Evolutionary conservation across 106 monocot species (phyloP).

Genomic region (Hemerocallis citrina): DNA sequence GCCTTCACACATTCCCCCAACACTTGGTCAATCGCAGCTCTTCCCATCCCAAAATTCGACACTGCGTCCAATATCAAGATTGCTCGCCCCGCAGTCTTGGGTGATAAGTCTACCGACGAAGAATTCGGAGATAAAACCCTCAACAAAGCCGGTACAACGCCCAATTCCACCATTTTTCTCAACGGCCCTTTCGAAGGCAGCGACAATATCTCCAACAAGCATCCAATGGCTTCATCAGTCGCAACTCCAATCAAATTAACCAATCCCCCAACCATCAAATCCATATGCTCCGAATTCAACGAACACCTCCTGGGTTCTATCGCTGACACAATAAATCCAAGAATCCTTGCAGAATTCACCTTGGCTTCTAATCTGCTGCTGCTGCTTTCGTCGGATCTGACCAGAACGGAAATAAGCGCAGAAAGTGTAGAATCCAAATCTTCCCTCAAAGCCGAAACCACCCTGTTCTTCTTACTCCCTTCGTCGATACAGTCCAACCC

Average conservation of each 20-base stretch:
- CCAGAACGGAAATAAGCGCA: background rate
- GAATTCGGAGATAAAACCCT: background rate
- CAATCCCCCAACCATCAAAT: background rate
- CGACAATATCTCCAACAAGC: conserved; percentile 18
- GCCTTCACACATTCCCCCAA: background rate
- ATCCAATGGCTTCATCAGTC: too few species aligned
- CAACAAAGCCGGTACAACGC: conserved; percentile 13
- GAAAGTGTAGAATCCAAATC: background rate
- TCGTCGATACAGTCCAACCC: background rate
- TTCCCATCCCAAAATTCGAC: conserved; percentile 35
- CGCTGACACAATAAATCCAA: conserved; percentile 3
- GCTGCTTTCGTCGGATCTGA: too few species aligned
- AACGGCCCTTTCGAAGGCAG: conserved; percentile 2
- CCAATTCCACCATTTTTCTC: conserved; percentile 34
- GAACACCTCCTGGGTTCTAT: background rate
- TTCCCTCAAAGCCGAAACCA: conserved; percentile 5
- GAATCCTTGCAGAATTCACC: conserved; percentile 12
- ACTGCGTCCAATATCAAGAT: conserved; percentile 37
- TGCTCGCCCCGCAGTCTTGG: conserved; percentile 25
- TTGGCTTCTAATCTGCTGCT: background rate
- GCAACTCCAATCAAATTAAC: background rate
- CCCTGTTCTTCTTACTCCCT: too few species aligned
- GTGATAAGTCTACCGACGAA: background rate
- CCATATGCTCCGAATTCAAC: too few species aligned
- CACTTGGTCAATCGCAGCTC: background rate